These are phyloP conservation scores for Auxenochlorella pyrenoidosa DNA, from an alignment of 139 green algal species.

Conservation along the genomic window DNA sequence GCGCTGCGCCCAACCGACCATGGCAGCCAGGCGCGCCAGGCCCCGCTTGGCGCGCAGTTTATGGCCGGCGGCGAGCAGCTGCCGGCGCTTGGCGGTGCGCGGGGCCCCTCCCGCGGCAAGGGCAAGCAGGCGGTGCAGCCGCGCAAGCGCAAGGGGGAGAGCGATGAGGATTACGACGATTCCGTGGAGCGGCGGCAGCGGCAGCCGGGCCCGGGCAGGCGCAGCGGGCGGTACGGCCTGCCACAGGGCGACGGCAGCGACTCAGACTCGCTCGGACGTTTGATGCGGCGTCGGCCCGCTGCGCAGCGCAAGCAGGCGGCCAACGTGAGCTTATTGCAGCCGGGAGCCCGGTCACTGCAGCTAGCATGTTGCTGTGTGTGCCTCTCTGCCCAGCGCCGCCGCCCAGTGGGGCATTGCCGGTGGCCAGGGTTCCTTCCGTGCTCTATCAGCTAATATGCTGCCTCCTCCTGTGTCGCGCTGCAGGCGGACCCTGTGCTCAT, in stretches of 20 bases:
- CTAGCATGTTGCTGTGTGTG: neutral
- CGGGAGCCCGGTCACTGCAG: neutral
- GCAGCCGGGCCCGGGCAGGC: neutral
- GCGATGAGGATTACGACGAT: neutral
- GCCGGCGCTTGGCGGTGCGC: neutral
- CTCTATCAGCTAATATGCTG: too few relatives aligned
- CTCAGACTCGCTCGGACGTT: neutral
- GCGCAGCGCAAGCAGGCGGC: neutral
- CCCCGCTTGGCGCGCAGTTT: too few relatives aligned
- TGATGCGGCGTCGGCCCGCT: neutral
- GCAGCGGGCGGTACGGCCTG: too few relatives aligned
- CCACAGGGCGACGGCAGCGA: neutral
- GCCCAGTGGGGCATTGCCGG: too few relatives aligned
- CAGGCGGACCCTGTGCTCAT: constrained; percentile 11
- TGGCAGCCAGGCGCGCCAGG: neutral
- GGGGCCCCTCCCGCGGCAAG: neutral
- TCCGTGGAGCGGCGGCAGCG: neutral
- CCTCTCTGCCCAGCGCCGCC: neutral
- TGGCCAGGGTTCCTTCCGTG: too few relatives aligned
- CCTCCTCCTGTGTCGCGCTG: too few relatives aligned
- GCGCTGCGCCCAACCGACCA: neutral
- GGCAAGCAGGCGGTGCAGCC: constrained; percentile 7
- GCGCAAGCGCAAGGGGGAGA: neutral
- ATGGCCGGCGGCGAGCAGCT: too few relatives aligned
- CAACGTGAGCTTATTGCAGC: neutral